A percentile compares a stretch with the other conserved stretches of the same genome.
These are phyloP conservation scores for Cystofilobasidium bisporidii DNA, from an alignment of 768 basidiomycete genomes.

Conservation along the genomic window DNA sequence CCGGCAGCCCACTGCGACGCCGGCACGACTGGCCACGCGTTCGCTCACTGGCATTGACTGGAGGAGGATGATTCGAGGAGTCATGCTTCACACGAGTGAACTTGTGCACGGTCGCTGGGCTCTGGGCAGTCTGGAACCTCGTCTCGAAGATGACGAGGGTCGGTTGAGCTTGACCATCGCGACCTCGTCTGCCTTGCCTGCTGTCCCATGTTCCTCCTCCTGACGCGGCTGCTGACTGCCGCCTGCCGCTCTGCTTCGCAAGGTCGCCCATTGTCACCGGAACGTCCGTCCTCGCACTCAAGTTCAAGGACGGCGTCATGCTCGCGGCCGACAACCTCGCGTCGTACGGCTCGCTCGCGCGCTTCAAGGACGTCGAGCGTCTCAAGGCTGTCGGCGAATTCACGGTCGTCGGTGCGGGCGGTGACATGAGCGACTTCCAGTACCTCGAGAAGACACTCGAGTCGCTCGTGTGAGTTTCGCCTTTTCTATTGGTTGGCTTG, in stretches of 20 bases:
- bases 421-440: constrained; percentile 98
- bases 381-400: constrained; percentile 71
- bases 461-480: constrained; percentile 48
- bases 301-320: constrained; percentile 95
- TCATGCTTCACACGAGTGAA: too few species aligned
- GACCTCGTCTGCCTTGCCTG: too few species aligned
- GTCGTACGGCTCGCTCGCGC: constrained; percentile 92
- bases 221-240: not conserved
- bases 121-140: too few species aligned
- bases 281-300: constrained; percentile 87
- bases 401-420: constrained; percentile 82
- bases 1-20: too few species aligned
- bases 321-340: constrained; percentile 98
- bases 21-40: too few species aligned
- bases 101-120: too few species aligned
- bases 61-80: too few species aligned
- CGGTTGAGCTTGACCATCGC: too few species aligned
- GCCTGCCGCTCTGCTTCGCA: too few species aligned
- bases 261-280: constrained; percentile 94
- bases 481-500: not conserved
- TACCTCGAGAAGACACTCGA: constrained; percentile 74
- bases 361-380: constrained; percentile 88
- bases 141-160: too few species aligned
- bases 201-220: not conserved
- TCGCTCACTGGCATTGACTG: too few species aligned